phyloP scores from a whole-genome alignment of 2,329 filamentous ascomycete species.

The Fusarium annulatum region DNA sequence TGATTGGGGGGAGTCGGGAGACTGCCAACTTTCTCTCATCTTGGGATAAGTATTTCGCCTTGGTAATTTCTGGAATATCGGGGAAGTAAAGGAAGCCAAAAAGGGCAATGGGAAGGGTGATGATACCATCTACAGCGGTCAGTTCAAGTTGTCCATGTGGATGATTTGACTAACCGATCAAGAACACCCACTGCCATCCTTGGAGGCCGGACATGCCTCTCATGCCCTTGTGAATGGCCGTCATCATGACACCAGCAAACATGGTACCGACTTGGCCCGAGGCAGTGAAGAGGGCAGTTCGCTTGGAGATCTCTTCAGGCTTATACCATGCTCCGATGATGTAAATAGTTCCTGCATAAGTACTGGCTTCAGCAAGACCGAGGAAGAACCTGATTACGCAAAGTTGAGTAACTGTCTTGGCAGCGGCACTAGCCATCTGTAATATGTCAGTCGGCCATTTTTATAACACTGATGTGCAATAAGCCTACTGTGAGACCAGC shows the following conservation, averaged over 20 bases:
- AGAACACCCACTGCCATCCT: constrained; percentile 62
- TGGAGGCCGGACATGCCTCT: constrained; percentile 53
- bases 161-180: constrained; percentile 32
- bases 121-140: constrained; percentile 34
- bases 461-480: rapidly evolving
- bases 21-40: constrained; percentile 48
- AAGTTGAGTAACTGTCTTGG: constrained; percentile 45
- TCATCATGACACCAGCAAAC: constrained; percentile 69
- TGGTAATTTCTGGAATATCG: constrained; percentile 48
- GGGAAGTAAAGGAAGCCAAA: constrained; percentile 42
- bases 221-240: constrained; percentile 49
- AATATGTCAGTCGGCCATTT: rapidly evolving
- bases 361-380: constrained; percentile 45
- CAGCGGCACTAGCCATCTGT: constrained; percentile 47
- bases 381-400: constrained; percentile 47
- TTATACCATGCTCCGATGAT: constrained; percentile 64
- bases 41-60: constrained; percentile 49
- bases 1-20: constrained; percentile 47
- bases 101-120: constrained; percentile 36
- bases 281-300: constrained; percentile 68
- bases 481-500: constrained; percentile 64
- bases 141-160: too few relatives aligned
- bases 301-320: constrained; percentile 66
- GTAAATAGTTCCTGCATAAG: constrained; percentile 49
- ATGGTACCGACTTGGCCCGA: constrained; percentile 67